Base-by-base conservation (phyloP, 2,329 filamentous ascomycete genomes). In the Diplodia corticola region DNA sequence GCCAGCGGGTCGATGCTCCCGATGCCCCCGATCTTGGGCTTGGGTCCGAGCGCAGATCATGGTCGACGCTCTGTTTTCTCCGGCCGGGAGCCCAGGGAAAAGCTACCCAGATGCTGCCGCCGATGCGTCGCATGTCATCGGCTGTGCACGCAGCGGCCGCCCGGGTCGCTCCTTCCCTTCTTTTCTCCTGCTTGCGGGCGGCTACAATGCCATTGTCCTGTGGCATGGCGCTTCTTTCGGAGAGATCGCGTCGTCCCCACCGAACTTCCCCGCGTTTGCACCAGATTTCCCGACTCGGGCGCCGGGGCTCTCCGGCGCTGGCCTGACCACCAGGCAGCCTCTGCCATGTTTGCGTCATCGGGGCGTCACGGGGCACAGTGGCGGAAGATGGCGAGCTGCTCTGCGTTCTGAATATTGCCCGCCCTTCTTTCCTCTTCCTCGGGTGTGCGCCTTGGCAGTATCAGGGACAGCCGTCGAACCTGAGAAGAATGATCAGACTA, bases 31-130 rank as follows among this genome's bases (percentile, higher is more conserved):
- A 49, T 49, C 57, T 28, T 60, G 37, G 24, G 37, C 10, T 17
- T 44, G 40, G 17, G 22, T 30, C n/a, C 26, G 30, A 40, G 55
- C 57, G 57, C 57, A 61, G 57, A 61, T 61, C 57, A 35, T 44
- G 17, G 17, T 37, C 53, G 53, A n/a, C 26, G 13, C 13, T 22
- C 40, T 17, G 7, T 35, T 61, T 61, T 49, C 57, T 50, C 57
- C 57, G 57, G 22, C 28, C 57, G 26, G 28, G 17, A 30, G 24
- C 57, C 28, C 37, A 26, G 55, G 9, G 17, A 35, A 48, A 33
- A 24, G 22, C n/a, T n/a, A n/a, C n/a, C n/a, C n/a, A 5, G 4
- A 10, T n/a, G 48, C 1, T 28, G 6, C 17, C 17, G 17, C 26
- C 57, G 40, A n/a, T n/a, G 4, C 7, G 37, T 40, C 30, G 24